phyloP scores from a whole-genome alignment of 768 basidiomycete genomes.

The Mycena filopes region DNA sequence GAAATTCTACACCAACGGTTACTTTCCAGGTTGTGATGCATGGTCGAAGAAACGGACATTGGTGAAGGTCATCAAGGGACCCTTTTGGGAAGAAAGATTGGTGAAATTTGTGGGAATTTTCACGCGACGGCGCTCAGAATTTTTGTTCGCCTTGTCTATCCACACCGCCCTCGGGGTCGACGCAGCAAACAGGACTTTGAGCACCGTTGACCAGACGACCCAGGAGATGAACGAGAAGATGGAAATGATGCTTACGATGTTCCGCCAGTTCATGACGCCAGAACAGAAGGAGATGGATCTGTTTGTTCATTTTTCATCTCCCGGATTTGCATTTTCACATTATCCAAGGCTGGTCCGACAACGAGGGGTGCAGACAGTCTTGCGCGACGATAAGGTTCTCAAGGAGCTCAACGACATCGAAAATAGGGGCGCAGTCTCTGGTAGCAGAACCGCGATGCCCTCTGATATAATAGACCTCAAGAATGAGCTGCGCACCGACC shows the following conservation, averaged over 20 bases:
- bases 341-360: constrained; percentile 30
- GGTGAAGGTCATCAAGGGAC: constrained; percentile 45
- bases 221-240: constrained; percentile 30
- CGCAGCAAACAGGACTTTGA: constrained; percentile 7
- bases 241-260: constrained; percentile 39
- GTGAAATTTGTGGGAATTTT: constrained; percentile 37
- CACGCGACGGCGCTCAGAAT: constrained; percentile 36
- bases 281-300: constrained; percentile 38
- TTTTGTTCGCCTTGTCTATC: constrained; percentile 41
- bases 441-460: background rate
- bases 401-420: constrained; percentile 35
- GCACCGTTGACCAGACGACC: constrained; percentile 24
- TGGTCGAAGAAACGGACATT: constrained; percentile 19
- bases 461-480: constrained; percentile 29
- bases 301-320: background rate
- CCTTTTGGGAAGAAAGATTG: constrained; percentile 42
- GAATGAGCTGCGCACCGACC: constrained; percentile 38
- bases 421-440: constrained; percentile 7
- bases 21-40: constrained; percentile 12
- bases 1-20: constrained; percentile 31
- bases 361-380: constrained; percentile 37
- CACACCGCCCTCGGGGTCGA: constrained; percentile 41
- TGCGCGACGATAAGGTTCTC: constrained; percentile 38
- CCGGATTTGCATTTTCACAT: background rate
- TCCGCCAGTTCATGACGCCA: constrained; percentile 35